Percentiles rank a stretch among this genome's conserved stretches.
phyloP scores from a whole-genome alignment of 2,329 filamentous ascomycete species.

The Scedosporium boydii region DNA sequence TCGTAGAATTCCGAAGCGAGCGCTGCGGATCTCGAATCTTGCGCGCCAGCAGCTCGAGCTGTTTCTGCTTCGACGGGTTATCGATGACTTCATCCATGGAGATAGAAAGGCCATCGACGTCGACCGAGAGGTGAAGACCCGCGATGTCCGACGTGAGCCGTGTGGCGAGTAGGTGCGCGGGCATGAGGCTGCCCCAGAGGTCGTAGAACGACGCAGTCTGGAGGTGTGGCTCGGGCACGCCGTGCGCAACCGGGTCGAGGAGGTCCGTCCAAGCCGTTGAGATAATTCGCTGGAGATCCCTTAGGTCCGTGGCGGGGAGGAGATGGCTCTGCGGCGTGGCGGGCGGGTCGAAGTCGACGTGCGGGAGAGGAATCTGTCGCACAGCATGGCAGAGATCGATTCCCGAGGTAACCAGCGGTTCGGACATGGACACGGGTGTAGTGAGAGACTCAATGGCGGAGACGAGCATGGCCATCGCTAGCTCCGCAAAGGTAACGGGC shows the following conservation, averaged over 20 bases:
- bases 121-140: constrained; percentile 15
- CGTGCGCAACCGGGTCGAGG: constrained; percentile 27
- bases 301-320: constrained; percentile 30
- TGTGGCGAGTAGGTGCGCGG: constrained; percentile 35
- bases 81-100: constrained; percentile 39
- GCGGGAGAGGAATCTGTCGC: constrained; percentile 32
- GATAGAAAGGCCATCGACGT: constrained; percentile 24
- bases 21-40: background rate
- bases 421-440: constrained; percentile 12
- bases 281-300: constrained; percentile 30
- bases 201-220: constrained; percentile 40
- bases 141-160: constrained; percentile 33
- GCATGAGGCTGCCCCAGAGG: constrained; percentile 38
- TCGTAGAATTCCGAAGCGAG: background rate
- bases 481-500: constrained; percentile 28
- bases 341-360: constrained; percentile 15
- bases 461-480: constrained; percentile 34
- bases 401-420: constrained; percentile 28
- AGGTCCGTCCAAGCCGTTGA: constrained; percentile 33
- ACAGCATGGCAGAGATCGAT: constrained; percentile 25
- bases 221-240: constrained; percentile 30
- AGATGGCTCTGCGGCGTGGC: constrained; percentile 13
- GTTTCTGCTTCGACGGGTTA: constrained; percentile 37
- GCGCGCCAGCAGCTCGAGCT: constrained; percentile 31
- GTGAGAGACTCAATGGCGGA: constrained; percentile 36